Conservation (phyloP, 306 rosid species). For the Pueraria montana region DNA sequence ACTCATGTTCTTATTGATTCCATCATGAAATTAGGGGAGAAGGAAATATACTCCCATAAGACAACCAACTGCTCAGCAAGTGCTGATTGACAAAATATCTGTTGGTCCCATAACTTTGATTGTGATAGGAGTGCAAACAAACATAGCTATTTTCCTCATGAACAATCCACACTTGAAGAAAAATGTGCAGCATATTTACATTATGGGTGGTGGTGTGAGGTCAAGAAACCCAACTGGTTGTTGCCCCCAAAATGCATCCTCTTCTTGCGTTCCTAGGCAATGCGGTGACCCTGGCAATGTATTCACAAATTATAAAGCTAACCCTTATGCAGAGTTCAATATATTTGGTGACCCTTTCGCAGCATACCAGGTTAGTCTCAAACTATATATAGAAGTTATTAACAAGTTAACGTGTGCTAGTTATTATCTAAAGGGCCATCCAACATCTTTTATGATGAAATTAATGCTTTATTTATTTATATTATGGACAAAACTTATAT, state of each 20-base stretch:
- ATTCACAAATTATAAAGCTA: slow-evolving; percentile 68
- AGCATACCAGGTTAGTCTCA: slow-evolving; percentile 75
- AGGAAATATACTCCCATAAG: slow-evolving; percentile 76
- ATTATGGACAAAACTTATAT: neutral
- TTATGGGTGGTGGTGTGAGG: slow-evolving; percentile 93
- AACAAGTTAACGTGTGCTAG: neutral
- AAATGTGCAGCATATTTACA: slow-evolving; percentile 79
- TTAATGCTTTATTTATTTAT: neutral
- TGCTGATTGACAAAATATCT: slow-evolving; percentile 85
- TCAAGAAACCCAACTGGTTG: slow-evolving; percentile 84
- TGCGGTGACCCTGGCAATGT: slow-evolving; percentile 88
- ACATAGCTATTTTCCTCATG: slow-evolving; percentile 84
- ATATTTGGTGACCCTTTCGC: slow-evolving; percentile 96
- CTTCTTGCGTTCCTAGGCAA: slow-evolving; percentile 68
- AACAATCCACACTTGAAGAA: slow-evolving; percentile 77
- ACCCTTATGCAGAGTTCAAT: slow-evolving; percentile 95
- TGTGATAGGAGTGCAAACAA: slow-evolving; percentile 83
- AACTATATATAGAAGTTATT: neutral
- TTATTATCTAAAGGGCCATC: neutral
- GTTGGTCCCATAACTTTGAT: slow-evolving; percentile 78
- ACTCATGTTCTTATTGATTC: slow-evolving; percentile 44
- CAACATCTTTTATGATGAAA: neutral
- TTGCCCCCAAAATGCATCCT: slow-evolving; percentile 64
- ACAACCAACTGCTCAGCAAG: slow-evolving; percentile 86
- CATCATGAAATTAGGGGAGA: slow-evolving; percentile 70